Evolutionary conservation across 805 yeast genomes (phyloP).

Genomic region (Alloascoidea africana): DNA sequence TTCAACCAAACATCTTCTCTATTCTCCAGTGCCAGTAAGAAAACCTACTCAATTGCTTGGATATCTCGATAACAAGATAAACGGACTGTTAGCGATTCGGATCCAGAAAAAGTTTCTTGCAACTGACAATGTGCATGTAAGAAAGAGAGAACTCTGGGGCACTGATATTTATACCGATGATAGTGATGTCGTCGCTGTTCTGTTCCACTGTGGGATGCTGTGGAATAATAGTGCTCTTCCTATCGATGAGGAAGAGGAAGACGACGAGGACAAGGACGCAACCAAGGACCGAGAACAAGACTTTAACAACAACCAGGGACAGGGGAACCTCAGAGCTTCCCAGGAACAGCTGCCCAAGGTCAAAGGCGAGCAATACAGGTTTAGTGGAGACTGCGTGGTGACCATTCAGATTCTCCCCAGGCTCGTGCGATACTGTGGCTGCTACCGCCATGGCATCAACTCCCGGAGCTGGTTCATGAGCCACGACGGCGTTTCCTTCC

Average conservation of each 20-base stretch:
- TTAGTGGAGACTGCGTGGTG: constrained; percentile 35
- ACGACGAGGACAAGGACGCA: constrained; percentile 6
- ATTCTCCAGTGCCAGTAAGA: background rate
- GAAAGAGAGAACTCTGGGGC: constrained; percentile 65
- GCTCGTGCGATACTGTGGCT: constrained; percentile 48
- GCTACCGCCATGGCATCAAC: constrained; percentile 50
- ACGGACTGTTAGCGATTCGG: constrained; percentile 34
- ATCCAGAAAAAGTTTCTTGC: constrained; percentile 31
- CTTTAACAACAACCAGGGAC: constrained; percentile 23
- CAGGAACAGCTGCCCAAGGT: constrained; percentile 17
- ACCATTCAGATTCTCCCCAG: constrained; percentile 54
- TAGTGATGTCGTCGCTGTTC: constrained; percentile 62
- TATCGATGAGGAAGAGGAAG: background rate
- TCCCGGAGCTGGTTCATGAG: constrained; percentile 57
- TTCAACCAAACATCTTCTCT: background rate
- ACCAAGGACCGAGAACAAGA: constrained; percentile 18
- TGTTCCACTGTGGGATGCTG: constrained; percentile 63
- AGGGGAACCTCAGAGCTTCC: constrained; percentile 15
- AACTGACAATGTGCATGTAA: constrained; percentile 21
- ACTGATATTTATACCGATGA: constrained; percentile 89
- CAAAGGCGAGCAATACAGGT: constrained; percentile 17
- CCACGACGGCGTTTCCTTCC: constrained; percentile 73
- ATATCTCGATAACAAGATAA: constrained; percentile 15
- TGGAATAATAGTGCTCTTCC: constrained; percentile 13
- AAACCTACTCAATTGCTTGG: background rate